These are phyloP conservation scores for Colletotrichum sublineola DNA, from an alignment of 2,329 filamentous ascomycete genomes.

Conservation along the genomic window DNA sequence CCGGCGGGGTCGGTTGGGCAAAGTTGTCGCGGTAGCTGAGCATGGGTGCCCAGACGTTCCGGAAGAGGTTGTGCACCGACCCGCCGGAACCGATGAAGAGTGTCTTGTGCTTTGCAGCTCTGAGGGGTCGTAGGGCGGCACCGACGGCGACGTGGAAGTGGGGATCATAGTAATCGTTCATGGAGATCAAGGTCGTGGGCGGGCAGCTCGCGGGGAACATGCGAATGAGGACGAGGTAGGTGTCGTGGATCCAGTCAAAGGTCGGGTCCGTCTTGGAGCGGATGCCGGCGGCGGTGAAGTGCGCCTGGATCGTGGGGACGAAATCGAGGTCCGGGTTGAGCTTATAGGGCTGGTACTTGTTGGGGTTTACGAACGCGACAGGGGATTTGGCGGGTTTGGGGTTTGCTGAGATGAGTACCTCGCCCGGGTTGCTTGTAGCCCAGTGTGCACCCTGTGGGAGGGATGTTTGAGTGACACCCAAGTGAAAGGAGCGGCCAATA, in stretches of 20 bases:
- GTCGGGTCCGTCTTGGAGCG: constrained; percentile 63
- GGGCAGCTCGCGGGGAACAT: constrained; percentile 78
- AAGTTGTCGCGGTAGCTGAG: constrained; percentile 73
- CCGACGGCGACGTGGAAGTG: constrained; percentile 67
- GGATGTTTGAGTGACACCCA: constrained; percentile 12
- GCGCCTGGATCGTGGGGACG: constrained; percentile 62
- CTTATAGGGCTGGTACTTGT: constrained; percentile 73
- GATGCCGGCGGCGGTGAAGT: constrained; percentile 67
- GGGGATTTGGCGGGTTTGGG: constrained; percentile 71
- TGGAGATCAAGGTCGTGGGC: constrained; percentile 66
- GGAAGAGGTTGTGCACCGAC: constrained; percentile 78
- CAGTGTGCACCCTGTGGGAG: constrained; percentile 71
- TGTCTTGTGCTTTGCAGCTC: constrained; percentile 56
- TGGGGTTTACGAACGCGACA: constrained; percentile 75
- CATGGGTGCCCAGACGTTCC: constrained; percentile 76
- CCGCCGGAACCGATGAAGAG: constrained; percentile 72
- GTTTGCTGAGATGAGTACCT: constrained; percentile 72
- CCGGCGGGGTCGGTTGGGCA: constrained; percentile 69
- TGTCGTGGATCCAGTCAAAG: constrained; percentile 82
- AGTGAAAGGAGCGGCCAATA: neutral
- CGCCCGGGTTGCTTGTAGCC: constrained; percentile 65
- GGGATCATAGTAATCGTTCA: constrained; percentile 56
- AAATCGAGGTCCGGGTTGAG: constrained; percentile 70
- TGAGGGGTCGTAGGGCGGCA: constrained; percentile 66
- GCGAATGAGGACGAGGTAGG: constrained; percentile 75